phyloP scores from a whole-genome alignment of 192 early-diverging fungal genomes.

The Haplosporangium gracile region DNA sequence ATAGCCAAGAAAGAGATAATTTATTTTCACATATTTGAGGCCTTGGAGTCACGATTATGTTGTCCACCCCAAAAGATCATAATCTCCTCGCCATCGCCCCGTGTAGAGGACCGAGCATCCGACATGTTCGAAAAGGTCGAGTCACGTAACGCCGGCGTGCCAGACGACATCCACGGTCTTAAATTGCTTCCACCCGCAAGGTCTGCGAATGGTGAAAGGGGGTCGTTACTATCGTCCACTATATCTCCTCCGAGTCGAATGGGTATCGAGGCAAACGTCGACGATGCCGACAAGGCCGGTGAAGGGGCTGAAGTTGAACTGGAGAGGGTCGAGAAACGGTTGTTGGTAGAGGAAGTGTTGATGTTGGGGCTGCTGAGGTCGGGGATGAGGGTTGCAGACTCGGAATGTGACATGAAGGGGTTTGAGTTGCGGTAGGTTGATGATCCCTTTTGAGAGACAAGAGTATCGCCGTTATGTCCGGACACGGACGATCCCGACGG shows the following conservation, averaged over 20 bases:
- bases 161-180: conserved; percentile 32
- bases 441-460: neutral
- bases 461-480: neutral
- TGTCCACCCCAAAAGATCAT: conserved; percentile 57
- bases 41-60: conserved; percentile 24
- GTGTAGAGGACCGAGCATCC: conserved; percentile 41
- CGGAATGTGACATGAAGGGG: conserved; percentile 33
- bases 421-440: conserved; percentile 27
- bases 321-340: neutral
- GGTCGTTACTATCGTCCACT: conserved; percentile 4
- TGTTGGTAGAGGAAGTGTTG: neutral
- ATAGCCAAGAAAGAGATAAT: neutral
- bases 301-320: neutral
- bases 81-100: conserved; percentile 55
- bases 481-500: neutral
- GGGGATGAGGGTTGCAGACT: neutral
- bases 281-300: conserved; percentile 15
- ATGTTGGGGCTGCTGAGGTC: neutral
- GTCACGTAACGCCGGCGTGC: conserved; percentile 17
- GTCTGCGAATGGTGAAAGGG: conserved; percentile 12
- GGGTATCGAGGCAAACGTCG: conserved; percentile 34
- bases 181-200: conserved; percentile 23
- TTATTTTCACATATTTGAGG: conserved; percentile 17
- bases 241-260: conserved; percentile 9
- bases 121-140: conserved; percentile 51